These are phyloP conservation scores for Earliella scabrosa DNA, from an alignment of 1,284 basidiomycete species.

Conservation along the genomic window DNA sequence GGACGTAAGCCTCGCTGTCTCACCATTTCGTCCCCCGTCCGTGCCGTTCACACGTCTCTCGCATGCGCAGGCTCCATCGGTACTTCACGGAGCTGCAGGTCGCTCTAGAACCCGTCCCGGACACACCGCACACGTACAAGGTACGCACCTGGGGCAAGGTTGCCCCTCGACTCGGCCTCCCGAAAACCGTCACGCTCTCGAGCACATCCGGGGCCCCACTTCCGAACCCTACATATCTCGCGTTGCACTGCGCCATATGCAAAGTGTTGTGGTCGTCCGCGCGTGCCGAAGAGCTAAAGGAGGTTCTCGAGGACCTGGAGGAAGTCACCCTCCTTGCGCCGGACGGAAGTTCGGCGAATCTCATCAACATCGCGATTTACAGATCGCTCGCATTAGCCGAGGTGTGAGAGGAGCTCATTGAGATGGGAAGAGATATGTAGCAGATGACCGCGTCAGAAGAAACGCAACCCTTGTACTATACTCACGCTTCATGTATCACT, in stretches of 20 bases:
- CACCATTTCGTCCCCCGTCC: not conserved
- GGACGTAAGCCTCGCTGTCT: conserved; percentile 11
- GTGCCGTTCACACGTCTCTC: not conserved
- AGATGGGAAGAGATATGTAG: not conserved
- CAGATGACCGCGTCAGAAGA: no score
- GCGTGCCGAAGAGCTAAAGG: conserved; percentile 22
- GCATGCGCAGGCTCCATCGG: conserved; percentile 12
- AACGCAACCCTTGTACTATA: not conserved
- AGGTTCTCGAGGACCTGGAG: conserved; percentile 20
- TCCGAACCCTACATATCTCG: conserved; percentile 21
- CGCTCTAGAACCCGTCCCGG: conserved; percentile 18
- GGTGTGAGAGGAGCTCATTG: no score
- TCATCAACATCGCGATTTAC: conserved; percentile 25
- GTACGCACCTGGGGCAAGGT: conserved; percentile 24
- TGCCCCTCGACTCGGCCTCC: conserved; percentile 22
- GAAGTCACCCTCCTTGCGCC: conserved; percentile 21
- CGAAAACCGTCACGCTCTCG: conserved; percentile 20
- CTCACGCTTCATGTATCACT: no score
- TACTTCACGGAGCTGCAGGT: conserved; percentile 25
- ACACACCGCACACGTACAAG: conserved; percentile 11
- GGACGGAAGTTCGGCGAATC: conserved; percentile 19
- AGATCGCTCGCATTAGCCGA: conserved; percentile 8
- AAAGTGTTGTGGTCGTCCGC: conserved; percentile 20
- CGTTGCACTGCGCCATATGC: conserved; percentile 21
- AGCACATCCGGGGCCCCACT: conserved; percentile 6